Base-by-base conservation (phyloP, 441 rosid genomes). In the Lepidium campestre region DNA sequence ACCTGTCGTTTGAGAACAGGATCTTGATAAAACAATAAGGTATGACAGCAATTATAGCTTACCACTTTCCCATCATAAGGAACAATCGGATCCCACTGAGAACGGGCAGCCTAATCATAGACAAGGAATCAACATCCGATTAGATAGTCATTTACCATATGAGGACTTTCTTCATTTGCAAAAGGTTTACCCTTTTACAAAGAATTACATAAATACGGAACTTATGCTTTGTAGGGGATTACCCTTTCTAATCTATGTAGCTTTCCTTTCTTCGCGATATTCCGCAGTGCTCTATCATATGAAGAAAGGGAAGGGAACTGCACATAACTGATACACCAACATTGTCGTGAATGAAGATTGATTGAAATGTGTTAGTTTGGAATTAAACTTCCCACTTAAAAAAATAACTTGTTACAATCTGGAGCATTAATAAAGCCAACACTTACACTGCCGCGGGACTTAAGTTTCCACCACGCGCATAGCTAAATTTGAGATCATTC, bases 41-140 rank as follows among this genome's bases (percentile, higher is more conserved):
- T 18, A 32, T 36, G 10, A 14, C 25, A 22, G 39, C 39, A 68
- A 3, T 11, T 18, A 55, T 6, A 25, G 80, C 91, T 80, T 76
- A 93, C 97, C 67, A 86, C 77, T 86, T 78, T 90, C 39, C 93
- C 96, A 62, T 84, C 73, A 72, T 85, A 85, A 34, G 84, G 80
- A 70, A 22, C 47, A 42, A 78, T 25, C 50, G 45, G 54, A 62
- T 87, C 93, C 96, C 95, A 89, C 15, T 75, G 80, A 13, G 77
- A 47, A 41, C 67, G 84, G 20, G 81, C 68, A 55, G 77, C 83
- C 97, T 93, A 88, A 57, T 14, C 70, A 72, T 29, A n/a, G 14
- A 42, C n/a, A 56, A 40, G 3, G 52, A 70, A 61, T 67, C 10
- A 35, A 50, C 34, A 15, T 62, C 10, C 13, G 35, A 57, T 45